phyloP scores from a whole-genome alignment of 371 early-diverging fungal genomes.

The Rhizopus sp. region DNA sequence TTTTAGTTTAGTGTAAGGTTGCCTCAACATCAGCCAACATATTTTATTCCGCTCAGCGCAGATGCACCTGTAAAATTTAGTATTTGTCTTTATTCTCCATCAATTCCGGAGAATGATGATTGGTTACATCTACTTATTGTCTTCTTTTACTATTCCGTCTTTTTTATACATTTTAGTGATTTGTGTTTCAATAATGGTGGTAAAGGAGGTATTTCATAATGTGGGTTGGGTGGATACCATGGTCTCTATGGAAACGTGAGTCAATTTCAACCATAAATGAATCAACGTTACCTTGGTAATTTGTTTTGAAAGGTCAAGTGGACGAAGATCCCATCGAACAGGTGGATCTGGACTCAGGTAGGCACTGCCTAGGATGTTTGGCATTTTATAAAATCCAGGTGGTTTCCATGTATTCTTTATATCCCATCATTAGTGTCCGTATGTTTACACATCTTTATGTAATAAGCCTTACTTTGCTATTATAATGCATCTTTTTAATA shows the following conservation, averaged over 20 bases:
- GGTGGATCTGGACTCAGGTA: constrained; percentile 31
- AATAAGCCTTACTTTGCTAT: constrained; percentile 12
- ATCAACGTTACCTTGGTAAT: not conserved
- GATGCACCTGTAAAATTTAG: no score
- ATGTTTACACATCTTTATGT: not conserved
- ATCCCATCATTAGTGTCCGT: no score
- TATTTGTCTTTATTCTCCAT: no score
- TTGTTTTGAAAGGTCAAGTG: constrained; percentile 34
- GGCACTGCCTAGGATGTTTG: constrained; percentile 34
- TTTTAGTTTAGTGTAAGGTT: no score
- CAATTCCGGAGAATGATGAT: constrained; percentile 11
- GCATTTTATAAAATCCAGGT: constrained; percentile 34
- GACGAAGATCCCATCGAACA: constrained; percentile 34
- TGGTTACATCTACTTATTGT: constrained; percentile 16
- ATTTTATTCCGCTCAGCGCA: no score
- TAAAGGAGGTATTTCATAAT: constrained; percentile 14
- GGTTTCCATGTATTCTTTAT: constrained; percentile 30
- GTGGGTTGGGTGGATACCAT: constrained; percentile 16
- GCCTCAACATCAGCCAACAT: no score
- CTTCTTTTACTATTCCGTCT: constrained; percentile 17
- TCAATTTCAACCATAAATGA: no score
- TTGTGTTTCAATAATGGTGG: constrained; percentile 5
- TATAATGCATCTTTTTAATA: constrained; percentile 3
- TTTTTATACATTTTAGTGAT: constrained; percentile 7
- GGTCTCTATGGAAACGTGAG: constrained; percentile 5